These are phyloP conservation scores for Colletotrichum sidae DNA, from an alignment of 2,329 filamentous ascomycete genomes.

Conservation along the genomic window DNA sequence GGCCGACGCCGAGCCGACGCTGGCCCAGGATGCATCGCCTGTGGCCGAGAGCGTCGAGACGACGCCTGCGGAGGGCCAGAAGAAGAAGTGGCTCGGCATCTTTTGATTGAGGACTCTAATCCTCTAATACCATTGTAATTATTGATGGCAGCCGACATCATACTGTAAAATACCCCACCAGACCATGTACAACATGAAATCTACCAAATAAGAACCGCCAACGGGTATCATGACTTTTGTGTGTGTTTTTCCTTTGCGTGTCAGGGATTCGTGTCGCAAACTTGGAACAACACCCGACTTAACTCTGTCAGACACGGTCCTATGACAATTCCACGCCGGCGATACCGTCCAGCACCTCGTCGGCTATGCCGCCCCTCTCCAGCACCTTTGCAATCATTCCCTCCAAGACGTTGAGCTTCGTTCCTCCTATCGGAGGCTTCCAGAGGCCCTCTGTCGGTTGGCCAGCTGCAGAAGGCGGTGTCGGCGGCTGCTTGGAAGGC, in stretches of 20 bases:
- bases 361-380: conserved; percentile 81
- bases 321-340: conserved; percentile 78
- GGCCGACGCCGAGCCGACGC: conserved; percentile 47
- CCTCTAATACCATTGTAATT: background rate
- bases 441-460: conserved; percentile 79
- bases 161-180: conserved; percentile 32
- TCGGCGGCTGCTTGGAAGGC: conserved; percentile 52
- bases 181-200: conserved; percentile 34
- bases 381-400: conserved; percentile 82
- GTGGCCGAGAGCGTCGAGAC: conserved; percentile 17
- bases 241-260: conserved; percentile 17
- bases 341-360: conserved; percentile 86
- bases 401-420: conserved; percentile 79
- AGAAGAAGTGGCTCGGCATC: conserved; percentile 88
- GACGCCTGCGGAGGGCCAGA: conserved; percentile 39
- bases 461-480: conserved; percentile 60
- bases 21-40: conserved; percentile 42
- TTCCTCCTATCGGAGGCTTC: conserved; percentile 86
- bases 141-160: background rate
- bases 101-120: conserved; percentile 62
- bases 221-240: conserved; percentile 35
- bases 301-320: conserved; percentile 27
- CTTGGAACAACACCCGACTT: conserved; percentile 2
- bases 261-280: conserved; percentile 8
- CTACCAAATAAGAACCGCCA: conserved; percentile 20